phyloP scores from a whole-genome alignment of 371 early-diverging fungal species.

The Rhizopus sp. region DNA sequence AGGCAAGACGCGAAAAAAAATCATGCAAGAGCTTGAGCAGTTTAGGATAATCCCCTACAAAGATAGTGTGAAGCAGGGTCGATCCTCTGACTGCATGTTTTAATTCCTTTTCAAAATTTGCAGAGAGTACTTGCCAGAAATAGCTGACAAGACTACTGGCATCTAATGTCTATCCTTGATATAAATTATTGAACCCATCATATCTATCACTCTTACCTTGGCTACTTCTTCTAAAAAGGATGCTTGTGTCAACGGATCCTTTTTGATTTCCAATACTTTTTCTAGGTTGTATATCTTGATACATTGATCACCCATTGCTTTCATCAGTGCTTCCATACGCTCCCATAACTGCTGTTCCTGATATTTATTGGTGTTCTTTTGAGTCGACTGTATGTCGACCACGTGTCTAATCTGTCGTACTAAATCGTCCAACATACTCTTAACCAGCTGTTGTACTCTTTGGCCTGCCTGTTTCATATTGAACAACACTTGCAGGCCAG shows the following conservation, averaged over 20 bases:
- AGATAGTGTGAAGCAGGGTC: slow-evolving; percentile 66
- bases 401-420: slow-evolving; percentile 58
- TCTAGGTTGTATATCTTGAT: slow-evolving; percentile 75
- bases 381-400: slow-evolving; percentile 64
- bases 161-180: slow-evolving; percentile 31
- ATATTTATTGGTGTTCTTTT: slow-evolving; percentile 61
- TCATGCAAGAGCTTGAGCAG: slow-evolving; percentile 74
- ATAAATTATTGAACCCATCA: background rate
- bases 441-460: slow-evolving; percentile 48
- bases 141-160: slow-evolving; percentile 46
- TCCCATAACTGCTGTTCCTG: slow-evolving; percentile 68
- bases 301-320: slow-evolving; percentile 69
- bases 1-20: slow-evolving; percentile 71
- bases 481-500: slow-evolving; percentile 76
- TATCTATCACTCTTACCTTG: slow-evolving; percentile 25
- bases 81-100: slow-evolving; percentile 55
- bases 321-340: slow-evolving; percentile 73
- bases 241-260: slow-evolving; percentile 67
- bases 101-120: slow-evolving; percentile 50
- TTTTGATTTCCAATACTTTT: slow-evolving; percentile 68
- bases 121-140: slow-evolving; percentile 51
- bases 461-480: slow-evolving; percentile 65
- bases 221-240: slow-evolving; percentile 64
- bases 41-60: slow-evolving; percentile 77
- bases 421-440: slow-evolving; percentile 51